Evolutionary conservation across 345 rosid genomes (phyloP), one percentile per base, ranked within the genome.

Genomic region (Draba incana): DNA sequence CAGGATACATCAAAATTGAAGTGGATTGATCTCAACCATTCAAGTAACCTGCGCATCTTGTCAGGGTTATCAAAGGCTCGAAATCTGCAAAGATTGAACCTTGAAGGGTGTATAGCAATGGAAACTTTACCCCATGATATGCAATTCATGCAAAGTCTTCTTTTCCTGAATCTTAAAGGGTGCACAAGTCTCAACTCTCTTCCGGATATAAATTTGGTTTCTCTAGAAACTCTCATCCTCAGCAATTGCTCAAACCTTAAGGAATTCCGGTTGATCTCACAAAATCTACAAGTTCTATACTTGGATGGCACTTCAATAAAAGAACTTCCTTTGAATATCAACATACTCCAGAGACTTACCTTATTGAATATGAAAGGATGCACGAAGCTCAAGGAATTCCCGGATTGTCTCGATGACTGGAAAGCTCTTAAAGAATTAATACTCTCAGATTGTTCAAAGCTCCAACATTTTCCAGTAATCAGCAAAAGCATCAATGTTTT

Each of bases 201-300:
- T 33, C 73, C 73, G 4, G 52, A 46, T 1, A 51, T 60, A 3
- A 27, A 16, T n/a, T 37, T 51, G 24, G 6, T 4, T 0, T 78
- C 33, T 8, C 27, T 58, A 5, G 14, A 45, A 31, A 47, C 42
- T 61, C 65, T 55, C 41, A 47, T 25, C 64, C 72, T 43, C 10
- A 75, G 10, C 5, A 14, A 49, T 1, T 81, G 84, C 62, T 24
- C 27, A 43, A 68, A 31, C 20, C 31, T 77, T 12, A 13, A 16
- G 54, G 27, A 14, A 0, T 70, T 72, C 15, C 71, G 42, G 12
- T 25, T 57, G 13, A 63, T 68, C 2, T 62, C 69, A 9, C 2
- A 67, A 0, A 59, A 25, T 37, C 24, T 79, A 47, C 6, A 46
- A 10, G 1, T 20, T 25, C 46, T 75, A 20, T 1, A n/a, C 11